Conservation (phyloP, 805 yeast genomes). For the Sporopachydermia quercuum region DNA sequence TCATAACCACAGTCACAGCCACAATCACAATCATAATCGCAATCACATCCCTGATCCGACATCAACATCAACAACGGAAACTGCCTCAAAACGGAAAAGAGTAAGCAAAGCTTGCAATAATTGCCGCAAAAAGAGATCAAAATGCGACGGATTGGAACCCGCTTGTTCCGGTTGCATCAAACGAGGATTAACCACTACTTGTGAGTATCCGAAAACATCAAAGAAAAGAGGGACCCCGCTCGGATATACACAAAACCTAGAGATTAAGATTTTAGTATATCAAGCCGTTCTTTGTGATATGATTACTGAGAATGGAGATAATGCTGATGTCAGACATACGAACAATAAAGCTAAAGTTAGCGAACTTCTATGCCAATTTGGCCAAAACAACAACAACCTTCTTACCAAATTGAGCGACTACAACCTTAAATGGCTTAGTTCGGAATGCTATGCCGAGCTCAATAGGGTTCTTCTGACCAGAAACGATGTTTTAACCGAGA, state of each 20-base stretch:
- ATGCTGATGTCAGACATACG: too few species aligned
- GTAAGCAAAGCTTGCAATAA: slow-evolving; percentile 1
- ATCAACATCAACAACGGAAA: not conserved
- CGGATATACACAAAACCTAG: not conserved
- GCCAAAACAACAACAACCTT: too few species aligned
- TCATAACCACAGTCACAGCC: not conserved
- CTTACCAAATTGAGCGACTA: too few species aligned
- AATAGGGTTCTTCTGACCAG: too few species aligned
- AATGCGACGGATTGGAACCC: not conserved
- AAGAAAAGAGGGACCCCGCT: not conserved
- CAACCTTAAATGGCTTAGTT: too few species aligned
- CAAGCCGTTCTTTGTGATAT: too few species aligned
- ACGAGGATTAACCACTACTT: not conserved
- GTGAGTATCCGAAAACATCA: not conserved
- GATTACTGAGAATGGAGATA: too few species aligned
- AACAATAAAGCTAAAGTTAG: too few species aligned
- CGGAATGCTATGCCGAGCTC: too few species aligned
- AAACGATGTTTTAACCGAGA: not conserved
- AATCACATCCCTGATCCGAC: too few species aligned
- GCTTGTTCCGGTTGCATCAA: not conserved
- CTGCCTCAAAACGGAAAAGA: not conserved
- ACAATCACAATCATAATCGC: too few species aligned
- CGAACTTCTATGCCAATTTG: too few species aligned
- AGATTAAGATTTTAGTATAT: not conserved
- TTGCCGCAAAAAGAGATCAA: not conserved